phyloP scores from a whole-genome alignment of 2,329 filamentous ascomycete genomes.

The Colletotrichum cordylinicola region DNA sequence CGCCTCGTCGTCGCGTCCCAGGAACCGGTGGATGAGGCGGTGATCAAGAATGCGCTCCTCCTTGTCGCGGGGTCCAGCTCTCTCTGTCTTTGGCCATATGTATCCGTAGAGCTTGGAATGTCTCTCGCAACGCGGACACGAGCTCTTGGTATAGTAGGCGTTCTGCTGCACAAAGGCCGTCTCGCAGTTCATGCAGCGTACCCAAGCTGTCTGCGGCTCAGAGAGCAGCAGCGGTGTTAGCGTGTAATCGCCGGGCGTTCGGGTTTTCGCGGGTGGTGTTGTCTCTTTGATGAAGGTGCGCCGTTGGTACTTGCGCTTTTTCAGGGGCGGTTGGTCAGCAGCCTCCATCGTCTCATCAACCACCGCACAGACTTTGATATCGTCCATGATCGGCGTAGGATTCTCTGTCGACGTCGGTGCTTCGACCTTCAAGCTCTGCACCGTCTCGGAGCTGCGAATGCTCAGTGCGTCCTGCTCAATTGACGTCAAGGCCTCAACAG shows the following conservation, averaged over 20 bases:
- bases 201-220: constrained; percentile 81
- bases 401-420: constrained; percentile 6
- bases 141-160: constrained; percentile 83
- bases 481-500: background rate
- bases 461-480: background rate
- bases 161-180: constrained; percentile 86
- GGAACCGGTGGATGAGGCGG: constrained; percentile 83
- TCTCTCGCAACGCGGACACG: constrained; percentile 91
- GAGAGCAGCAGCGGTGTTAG: constrained; percentile 79
- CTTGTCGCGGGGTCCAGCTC: constrained; percentile 74
- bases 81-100: constrained; percentile 94
- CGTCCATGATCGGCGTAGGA: constrained; percentile 5
- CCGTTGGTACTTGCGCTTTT: constrained; percentile 40
- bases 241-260: constrained; percentile 80
- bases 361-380: constrained; percentile 10
- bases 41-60: constrained; percentile 81
- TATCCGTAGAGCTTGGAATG: constrained; percentile 97
- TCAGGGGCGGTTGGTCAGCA: constrained; percentile 23
- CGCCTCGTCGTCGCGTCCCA: constrained; percentile 73
- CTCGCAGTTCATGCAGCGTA: constrained; percentile 85
- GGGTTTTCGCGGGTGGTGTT: constrained; percentile 41
- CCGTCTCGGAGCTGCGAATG: constrained; percentile 4
- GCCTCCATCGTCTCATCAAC: constrained; percentile 13
- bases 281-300: constrained; percentile 36
- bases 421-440: background rate